These are phyloP conservation scores for Colletotrichum australisinense DNA, from an alignment of 2,329 filamentous ascomycete species.

Conservation along the genomic window DNA sequence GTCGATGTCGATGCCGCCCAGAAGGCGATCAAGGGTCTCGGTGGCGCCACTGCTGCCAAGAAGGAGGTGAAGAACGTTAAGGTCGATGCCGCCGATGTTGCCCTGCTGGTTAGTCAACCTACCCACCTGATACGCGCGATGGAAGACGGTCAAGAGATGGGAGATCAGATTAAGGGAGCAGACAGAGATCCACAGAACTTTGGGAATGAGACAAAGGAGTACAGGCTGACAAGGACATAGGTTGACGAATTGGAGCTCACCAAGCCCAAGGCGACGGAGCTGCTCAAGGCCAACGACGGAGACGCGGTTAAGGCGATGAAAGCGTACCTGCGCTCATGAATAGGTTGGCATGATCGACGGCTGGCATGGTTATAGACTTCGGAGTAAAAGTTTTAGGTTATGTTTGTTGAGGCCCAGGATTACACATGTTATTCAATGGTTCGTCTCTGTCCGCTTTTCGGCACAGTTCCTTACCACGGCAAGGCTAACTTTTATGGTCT, in stretches of 20 bases:
- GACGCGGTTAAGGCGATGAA: conserved; percentile 75
- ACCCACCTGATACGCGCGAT: background rate
- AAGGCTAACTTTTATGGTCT: background rate
- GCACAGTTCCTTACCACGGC: background rate
- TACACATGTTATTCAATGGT: conserved; percentile 21
- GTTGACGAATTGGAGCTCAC: conserved; percentile 78
- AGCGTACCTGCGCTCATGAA: conserved; percentile 56
- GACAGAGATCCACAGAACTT: too few relatives aligned
- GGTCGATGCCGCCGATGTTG: conserved; percentile 78
- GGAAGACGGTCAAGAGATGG: background rate
- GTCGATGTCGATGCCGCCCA: conserved; percentile 78
- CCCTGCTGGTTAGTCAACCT: conserved; percentile 68
- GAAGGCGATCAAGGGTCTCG: conserved; percentile 77
- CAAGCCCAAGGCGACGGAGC: conserved; percentile 79
- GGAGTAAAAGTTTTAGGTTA: background rate
- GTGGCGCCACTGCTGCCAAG: conserved; percentile 48
- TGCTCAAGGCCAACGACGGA: conserved; percentile 78
- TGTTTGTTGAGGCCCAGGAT: conserved; percentile 9
- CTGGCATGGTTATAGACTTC: conserved; percentile 7
- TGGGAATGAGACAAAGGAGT: background rate
- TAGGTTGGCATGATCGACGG: background rate
- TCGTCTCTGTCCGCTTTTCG: background rate
- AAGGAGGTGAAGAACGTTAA: conserved; percentile 73
- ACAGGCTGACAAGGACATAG: conserved; percentile 47
- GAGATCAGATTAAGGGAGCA: too few relatives aligned